Evolutionary conservation across 331 rosid genomes (phyloP).

Genomic region (Saraca asoca): DNA sequence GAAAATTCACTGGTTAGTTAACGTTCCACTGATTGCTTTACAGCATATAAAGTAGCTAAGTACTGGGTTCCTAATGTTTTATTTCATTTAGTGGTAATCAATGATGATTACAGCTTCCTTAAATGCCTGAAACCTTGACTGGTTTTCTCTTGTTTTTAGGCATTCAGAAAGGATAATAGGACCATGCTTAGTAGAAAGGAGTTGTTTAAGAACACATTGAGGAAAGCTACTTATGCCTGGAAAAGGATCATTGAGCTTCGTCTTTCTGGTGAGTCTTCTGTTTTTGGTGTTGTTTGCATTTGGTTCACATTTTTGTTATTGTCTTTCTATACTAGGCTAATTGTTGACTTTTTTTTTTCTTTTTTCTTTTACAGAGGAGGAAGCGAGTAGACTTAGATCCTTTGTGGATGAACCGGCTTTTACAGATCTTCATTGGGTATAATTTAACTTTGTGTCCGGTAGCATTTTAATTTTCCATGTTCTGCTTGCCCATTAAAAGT

Average conservation of each 20-base stretch:
- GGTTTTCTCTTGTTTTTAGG: conserved; percentile 45
- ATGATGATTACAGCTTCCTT: conserved; percentile 22
- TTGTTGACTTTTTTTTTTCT: conserved; percentile 5
- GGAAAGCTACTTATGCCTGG: conserved; percentile 85
- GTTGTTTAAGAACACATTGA: conserved; percentile 78
- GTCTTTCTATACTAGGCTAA: background rate
- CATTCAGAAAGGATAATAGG: conserved; percentile 75
- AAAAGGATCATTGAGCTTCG: conserved; percentile 76
- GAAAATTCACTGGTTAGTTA: conserved; percentile 17
- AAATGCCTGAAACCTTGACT: conserved; percentile 16
- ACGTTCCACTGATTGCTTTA: background rate
- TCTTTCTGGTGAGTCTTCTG: conserved; percentile 57
- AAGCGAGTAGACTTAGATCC: conserved; percentile 66
- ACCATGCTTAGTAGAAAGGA: conserved; percentile 65
- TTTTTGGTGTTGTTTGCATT: conserved; percentile 25
- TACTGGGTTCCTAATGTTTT: conserved; percentile 5
- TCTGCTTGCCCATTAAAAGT: background rate
- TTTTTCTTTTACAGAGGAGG: conserved; percentile 60
- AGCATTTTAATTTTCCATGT: conserved; percentile 19
- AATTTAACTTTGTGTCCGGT: conserved; percentile 29
- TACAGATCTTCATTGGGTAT: conserved; percentile 99
- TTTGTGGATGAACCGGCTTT: conserved; percentile 80
- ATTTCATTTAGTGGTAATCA: background rate
- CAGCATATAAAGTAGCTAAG: conserved; percentile 12
- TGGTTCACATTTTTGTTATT: conserved; percentile 8